These are phyloP conservation scores for Tricholoma hemisulphureum DNA, from an alignment of 768 basidiomycete species.

Conservation along the genomic window DNA sequence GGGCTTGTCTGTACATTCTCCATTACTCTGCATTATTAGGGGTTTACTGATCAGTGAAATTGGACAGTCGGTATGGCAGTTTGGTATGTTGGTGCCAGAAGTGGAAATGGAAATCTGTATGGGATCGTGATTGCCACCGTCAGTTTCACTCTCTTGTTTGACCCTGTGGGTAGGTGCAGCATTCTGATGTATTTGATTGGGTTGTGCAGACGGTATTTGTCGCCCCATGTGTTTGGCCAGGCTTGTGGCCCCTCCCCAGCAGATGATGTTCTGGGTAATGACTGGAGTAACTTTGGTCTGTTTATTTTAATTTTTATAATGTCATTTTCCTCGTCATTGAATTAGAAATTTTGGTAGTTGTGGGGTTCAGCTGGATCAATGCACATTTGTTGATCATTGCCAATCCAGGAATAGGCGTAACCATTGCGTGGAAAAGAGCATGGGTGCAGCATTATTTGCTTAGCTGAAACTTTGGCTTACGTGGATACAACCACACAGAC, in stretches of 20 bases:
- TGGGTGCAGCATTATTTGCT: constrained; percentile 18
- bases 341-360: constrained; percentile 24
- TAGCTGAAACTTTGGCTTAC: neutral
- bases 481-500: constrained; percentile 17
- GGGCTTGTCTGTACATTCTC: constrained; percentile 35
- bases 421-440: constrained; percentile 43
- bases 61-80: constrained; percentile 36
- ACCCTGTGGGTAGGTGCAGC: neutral
- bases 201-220: constrained; percentile 30
- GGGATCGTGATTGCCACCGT: constrained; percentile 43
- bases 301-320: neutral
- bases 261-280: constrained; percentile 39
- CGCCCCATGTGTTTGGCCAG: constrained; percentile 38
- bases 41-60: neutral
- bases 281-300: constrained; percentile 38
- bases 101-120: constrained; percentile 39
- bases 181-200: neutral
- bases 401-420: constrained; percentile 36
- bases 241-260: constrained; percentile 32
- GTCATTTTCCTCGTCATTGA: neutral
- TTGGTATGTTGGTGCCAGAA: constrained; percentile 45
- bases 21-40: neutral
- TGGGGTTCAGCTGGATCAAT: constrained; percentile 45
- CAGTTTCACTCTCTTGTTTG: constrained; percentile 7
- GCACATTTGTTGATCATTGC: constrained; percentile 27